Evolutionary conservation across 2,329 filamentous ascomycete species (phyloP).

Genomic region (Diaporthe humulicola): DNA sequence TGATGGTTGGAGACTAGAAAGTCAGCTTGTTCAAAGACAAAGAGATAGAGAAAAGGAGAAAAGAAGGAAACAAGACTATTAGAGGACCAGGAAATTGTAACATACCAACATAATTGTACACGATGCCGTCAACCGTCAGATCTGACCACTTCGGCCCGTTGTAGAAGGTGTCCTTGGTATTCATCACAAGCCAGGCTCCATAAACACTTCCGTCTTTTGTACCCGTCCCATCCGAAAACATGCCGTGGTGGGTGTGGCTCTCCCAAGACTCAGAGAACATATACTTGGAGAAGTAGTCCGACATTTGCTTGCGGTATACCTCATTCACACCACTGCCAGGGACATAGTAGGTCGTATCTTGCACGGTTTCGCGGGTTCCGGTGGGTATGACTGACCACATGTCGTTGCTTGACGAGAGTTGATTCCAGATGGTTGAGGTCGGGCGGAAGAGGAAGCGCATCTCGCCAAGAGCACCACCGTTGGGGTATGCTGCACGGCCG

Average conservation of each 20-base stretch:
- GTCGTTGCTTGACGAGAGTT: conserved; percentile 67
- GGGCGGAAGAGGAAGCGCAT: conserved; percentile 72
- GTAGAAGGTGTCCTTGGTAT: conserved; percentile 73
- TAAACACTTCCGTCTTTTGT: conserved; percentile 66
- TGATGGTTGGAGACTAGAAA: conserved; percentile 69
- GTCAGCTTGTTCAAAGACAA: neutral
- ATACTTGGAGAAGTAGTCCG: conserved; percentile 77
- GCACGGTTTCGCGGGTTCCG: conserved; percentile 60
- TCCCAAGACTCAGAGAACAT: conserved; percentile 72
- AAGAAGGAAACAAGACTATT: too few species aligned
- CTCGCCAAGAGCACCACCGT: conserved; percentile 71
- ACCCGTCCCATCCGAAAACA: conserved; percentile 53
- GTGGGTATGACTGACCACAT: conserved; percentile 67
- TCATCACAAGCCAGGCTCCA: conserved; percentile 74
- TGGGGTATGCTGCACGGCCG: conserved; percentile 69
- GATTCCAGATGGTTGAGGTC: conserved; percentile 71
- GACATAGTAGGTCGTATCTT: conserved; percentile 74
- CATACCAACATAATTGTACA: conserved; percentile 69
- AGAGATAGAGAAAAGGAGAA: too few species aligned
- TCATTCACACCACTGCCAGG: conserved; percentile 64
- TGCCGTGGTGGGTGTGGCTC: conserved; percentile 68
- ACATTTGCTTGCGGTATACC: conserved; percentile 66
- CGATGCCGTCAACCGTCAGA: conserved; percentile 72
- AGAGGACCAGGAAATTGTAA: neutral
- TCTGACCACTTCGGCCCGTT: conserved; percentile 73